Base-by-base conservation (phyloP, 169 alveolate genomes). In the Ichthyophthirius multifiliis region DNA sequence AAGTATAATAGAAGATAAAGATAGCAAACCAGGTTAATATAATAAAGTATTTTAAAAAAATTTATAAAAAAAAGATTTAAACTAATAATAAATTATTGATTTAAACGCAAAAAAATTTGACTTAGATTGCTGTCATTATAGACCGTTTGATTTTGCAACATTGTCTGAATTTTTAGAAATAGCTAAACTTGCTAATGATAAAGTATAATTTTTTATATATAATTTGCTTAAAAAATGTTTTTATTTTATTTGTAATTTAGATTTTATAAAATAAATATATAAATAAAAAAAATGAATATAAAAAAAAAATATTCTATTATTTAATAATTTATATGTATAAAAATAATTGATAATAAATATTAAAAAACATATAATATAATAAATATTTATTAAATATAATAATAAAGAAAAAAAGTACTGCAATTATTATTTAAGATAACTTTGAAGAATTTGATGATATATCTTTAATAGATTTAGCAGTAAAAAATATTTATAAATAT, bases 401-500 rank as follows among this genome's bases (percentile, higher is more conserved):
- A n/a, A n/a, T n/a, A n/a, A 5, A 67, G 62, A 39, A 39, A 34
- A 35, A 35, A 37, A 34, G 62, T 37, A 34, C 55, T 6, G 48
- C 63, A 37, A 37, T 67, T 39, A 67, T 67, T 18, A 67, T 64
- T 32, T 64, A 23, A 34, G 77, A 67, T 18, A 67, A 67, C 41
- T 37, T 67, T 37, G 35, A 35, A n/a, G 77, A 67, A 34, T 34
- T 41, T 4, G 41, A 13, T 16, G 77, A 67, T 23, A 37, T 62
- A 9, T 13, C 77, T 16, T 37, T 67, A 1, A 41, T 67, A 16
- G 77, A 80, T 48, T 39, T 81, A 23, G 71, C 67, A 35, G 67
- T 65, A 30, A 78, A n/a, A n/a, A n/a, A n/a, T n/a, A n/a, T n/a
- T n/a, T n/a, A n/a, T n/a, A n/a, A 76, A 9, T 12, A 23, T 10